A percentile compares a stretch with the other conserved stretches of the same genome.
These are phyloP conservation scores for Dionaea muscipula DNA, from an alignment of 179 eudicot genomes.

Conservation along the genomic window DNA sequence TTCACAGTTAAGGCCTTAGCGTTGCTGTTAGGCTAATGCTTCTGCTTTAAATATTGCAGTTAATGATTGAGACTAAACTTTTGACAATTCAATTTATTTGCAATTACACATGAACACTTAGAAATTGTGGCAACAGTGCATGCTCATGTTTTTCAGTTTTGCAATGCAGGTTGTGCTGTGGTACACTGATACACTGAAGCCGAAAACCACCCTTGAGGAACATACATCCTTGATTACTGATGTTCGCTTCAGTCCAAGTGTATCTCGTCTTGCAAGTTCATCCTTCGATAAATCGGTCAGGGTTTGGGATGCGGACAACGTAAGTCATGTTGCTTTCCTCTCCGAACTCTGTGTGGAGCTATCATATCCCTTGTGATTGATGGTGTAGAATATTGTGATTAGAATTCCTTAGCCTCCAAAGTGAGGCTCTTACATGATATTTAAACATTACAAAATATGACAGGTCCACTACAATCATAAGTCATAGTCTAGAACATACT, in stretches of 20 bases:
- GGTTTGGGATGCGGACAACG: constrained; percentile 78
- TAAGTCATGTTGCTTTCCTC: constrained; percentile 16
- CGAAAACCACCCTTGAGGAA: constrained; percentile 59
- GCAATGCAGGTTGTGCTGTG: constrained; percentile 57
- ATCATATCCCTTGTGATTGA: no score
- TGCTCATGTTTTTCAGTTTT: background rate
- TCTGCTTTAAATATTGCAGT: no score
- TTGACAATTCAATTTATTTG: background rate
- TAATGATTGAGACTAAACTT: no score
- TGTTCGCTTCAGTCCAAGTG: constrained; percentile 72
- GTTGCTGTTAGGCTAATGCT: background rate
- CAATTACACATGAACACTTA: background rate
- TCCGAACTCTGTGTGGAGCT: no score
- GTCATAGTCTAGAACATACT: no score
- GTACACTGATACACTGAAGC: constrained; percentile 53
- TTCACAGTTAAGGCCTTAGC: no score
- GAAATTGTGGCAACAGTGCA: background rate
- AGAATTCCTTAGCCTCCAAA: no score
- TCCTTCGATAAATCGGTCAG: constrained; percentile 74
- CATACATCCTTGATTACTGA: constrained; percentile 61
- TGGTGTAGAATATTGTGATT: no score
- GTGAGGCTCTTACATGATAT: no score
- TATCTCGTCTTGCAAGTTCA: constrained; percentile 69
- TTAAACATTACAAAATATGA: no score
- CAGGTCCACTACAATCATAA: no score